Base-by-base conservation (phyloP, 257 asterid species). In the Penstemon newberryi region DNA sequence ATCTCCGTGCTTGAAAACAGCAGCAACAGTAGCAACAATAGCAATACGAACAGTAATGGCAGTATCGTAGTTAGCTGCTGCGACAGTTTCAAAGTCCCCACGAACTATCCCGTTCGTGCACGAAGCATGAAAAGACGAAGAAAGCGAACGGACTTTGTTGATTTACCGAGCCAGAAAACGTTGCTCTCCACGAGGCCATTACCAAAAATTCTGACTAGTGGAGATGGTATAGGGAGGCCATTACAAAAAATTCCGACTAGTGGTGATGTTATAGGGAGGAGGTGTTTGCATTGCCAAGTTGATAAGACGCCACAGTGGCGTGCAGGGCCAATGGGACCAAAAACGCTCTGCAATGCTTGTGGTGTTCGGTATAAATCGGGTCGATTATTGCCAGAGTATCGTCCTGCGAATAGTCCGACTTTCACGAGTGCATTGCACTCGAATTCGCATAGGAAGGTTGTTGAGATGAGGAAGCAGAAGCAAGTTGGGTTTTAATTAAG, bases 231-330 rank as follows among this genome's bases (percentile, higher is more conserved):
- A 64, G 92, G 96, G 50, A 83, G 97, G 0, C 12, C 62, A 36
- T 10, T 6, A 36, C 65, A 10, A 12, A 4, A 7, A 45, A 10
- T 58, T 6, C 5, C 63, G 2, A 82, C 5, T 0, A 61, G 71
- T n/a, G 79, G 76, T 4, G 65, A 71, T 7, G 51, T 76, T 7
- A 72, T 84, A 64, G 92, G 96, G 50, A 83, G 97, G 75, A 75
- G 83, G 79, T 88, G 97, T 77, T 56, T 80, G 74, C 97, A 90
- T 56, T 90, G 97, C 72, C 87, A 85, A 38, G 75, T 88, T 1
- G 96, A 86, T 58, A 83, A 88, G 81, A 91, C 97, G 2, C 97
- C 97, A 0, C 96, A 88, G 63, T 91, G 97, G 97, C 66, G 97
- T 44, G 95, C 95, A 0, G 97, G 97, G 0, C 97, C 97, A 0